Conservation (phyloP, 371 early-diverging fungal species). For the Saksenaea oblongispora region DNA sequence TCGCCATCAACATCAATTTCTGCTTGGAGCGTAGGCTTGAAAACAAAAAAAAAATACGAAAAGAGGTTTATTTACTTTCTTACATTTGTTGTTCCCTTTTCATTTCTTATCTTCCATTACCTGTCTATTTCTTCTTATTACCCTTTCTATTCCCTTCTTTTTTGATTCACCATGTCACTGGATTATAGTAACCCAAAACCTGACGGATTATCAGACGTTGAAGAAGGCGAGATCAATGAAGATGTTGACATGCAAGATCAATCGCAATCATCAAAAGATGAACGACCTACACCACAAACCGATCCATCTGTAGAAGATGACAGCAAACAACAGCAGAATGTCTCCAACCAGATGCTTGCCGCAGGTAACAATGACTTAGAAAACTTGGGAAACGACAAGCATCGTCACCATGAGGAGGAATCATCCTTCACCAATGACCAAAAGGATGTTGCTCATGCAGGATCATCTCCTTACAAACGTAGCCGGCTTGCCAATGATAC, state of each 20-base stretch:
- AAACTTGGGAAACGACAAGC: not conserved
- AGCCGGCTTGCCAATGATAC: conserved; percentile 11
- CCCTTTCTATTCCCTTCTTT: conserved; percentile 27
- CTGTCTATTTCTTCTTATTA: conserved; percentile 26
- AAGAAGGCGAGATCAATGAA: conserved; percentile 34
- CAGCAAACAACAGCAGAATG: not conserved
- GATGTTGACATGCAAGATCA: conserved; percentile 6
- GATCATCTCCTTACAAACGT: conserved; percentile 13
- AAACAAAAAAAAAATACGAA: conserved; percentile 7
- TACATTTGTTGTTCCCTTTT: conserved; percentile 1
- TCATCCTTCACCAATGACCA: not conserved
- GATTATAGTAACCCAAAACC: conserved; percentile 15
- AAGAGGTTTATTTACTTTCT: conserved; percentile 12
- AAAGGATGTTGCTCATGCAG: not conserved
- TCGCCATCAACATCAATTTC: conserved; percentile 2
- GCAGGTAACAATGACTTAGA: not conserved
- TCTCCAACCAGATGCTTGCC: not conserved
- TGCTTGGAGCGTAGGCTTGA: conserved; percentile 6
- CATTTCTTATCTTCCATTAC: conserved; percentile 26
- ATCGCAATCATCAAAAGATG: not conserved
- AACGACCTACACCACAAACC: not conserved
- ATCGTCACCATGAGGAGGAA: not conserved
- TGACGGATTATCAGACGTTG: conserved; percentile 19
- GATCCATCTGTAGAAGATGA: not conserved
- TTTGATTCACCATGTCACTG: conserved; percentile 11